Base-by-base conservation (phyloP, 2,329 filamentous ascomycete species). In the Pestalotiopsis sp. region DNA sequence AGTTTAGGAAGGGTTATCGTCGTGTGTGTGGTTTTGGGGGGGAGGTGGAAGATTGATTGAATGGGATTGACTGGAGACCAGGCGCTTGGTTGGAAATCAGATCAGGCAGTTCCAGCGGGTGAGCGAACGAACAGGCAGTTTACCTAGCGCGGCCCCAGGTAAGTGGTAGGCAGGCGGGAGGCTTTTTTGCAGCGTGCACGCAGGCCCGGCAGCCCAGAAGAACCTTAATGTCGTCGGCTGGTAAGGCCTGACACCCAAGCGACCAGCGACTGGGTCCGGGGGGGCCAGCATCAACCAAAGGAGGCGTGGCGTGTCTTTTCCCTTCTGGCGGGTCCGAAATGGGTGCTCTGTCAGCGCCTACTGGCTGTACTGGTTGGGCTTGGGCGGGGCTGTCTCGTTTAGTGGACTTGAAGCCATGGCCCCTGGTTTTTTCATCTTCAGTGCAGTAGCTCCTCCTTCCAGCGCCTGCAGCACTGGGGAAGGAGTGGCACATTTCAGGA, bases 171-270 rank as follows among this genome's bases (percentile, higher is more conserved):
- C 31, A 31, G 57, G 20, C 23, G 14, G 17, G 7, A 60, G 23
- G 57, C 25, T 23, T 14, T 52, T 52, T 38, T 36, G 36, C 14
- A 36, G 45, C 45, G 45, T 52, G 45, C 45, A 52, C 45, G 45
- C 45, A 52, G 45, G n/a, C 62, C 27, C 62, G 64, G 38, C 41
- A 31, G 41, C 25, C 27, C 14, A 66, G 39, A 66, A 60, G 64
- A 66, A 66, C 64, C 64, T 66, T 66, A 66, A 66, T 45, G 52
- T 66, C 36, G 52, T 66, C 64, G 64, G 64, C 56, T 66, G 64
- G 64, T 66, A 45, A 36, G 36, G 56, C 31, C 59, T 62, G 59
- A 62, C 27, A 17, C 27, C 36, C 25, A 66, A 36, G 45, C 17
- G 64, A 66, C 41, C 11, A 36, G 49, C 20, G 64, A 66, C 41